phyloP scores from a whole-genome alignment of 176 grass and related monocot species.

The Musa itinerans region DNA sequence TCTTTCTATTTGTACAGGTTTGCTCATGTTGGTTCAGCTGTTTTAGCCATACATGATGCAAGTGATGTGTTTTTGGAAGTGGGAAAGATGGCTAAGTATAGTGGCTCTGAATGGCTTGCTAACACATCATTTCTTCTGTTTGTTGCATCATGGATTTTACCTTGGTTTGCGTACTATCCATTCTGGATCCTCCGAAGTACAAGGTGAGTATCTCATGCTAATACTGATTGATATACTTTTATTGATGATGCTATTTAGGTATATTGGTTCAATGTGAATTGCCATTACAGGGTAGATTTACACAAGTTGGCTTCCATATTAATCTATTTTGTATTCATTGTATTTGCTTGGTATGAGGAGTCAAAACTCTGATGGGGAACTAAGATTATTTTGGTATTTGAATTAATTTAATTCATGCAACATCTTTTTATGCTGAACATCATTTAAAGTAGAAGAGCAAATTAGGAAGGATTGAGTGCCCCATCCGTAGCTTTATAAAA shows the following conservation, averaged over 20 bases:
- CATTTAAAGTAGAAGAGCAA: too few relatives aligned
- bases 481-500: too few relatives aligned
- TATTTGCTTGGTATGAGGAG: too few relatives aligned
- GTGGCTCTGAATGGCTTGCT: background rate
- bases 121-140: slow-evolving; percentile 8
- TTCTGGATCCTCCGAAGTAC: slow-evolving; percentile 20
- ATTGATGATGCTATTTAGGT: background rate
- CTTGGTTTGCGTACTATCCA: slow-evolving; percentile 3
- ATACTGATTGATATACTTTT: background rate
- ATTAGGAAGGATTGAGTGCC: too few relatives aligned
- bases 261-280: background rate
- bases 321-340: too few relatives aligned
- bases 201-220: background rate
- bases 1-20: background rate
- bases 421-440: too few relatives aligned
- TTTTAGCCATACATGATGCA: slow-evolving; percentile 21
- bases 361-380: too few relatives aligned
- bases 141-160: slow-evolving; percentile 16
- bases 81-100: slow-evolving; percentile 13
- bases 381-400: too few relatives aligned
- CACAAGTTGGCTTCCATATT: too few relatives aligned
- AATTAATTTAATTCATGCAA: too few relatives aligned
- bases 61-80: slow-evolving; percentile 12
- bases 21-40: slow-evolving; percentile 17
- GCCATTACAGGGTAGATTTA: too few relatives aligned